Evolutionary conservation across 202 grass and related monocot species (phyloP).

Genomic region (Eragrostis tef): DNA sequence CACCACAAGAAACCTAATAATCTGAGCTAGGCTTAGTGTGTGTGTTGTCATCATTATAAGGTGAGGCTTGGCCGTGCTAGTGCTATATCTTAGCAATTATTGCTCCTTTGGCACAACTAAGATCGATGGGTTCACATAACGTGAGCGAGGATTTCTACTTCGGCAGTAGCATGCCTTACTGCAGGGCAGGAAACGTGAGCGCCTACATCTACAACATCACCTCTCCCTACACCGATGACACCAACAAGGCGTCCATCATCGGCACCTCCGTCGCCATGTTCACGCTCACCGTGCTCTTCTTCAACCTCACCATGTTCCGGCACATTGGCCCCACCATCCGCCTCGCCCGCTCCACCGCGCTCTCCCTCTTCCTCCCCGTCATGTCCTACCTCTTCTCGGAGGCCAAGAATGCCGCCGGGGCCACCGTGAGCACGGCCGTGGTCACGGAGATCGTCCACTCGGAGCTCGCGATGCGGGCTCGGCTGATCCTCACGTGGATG

Average conservation of each 20-base stretch:
- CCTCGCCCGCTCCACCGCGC: background rate
- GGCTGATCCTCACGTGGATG: conserved; percentile 20
- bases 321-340: background rate
- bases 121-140: no score
- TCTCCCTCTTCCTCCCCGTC: conserved; percentile 30
- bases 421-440: background rate
- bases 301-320: conserved; percentile 11
- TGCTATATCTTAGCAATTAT: no score
- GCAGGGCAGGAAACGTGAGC: background rate
- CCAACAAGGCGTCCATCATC: background rate
- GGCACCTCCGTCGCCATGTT: conserved; percentile 6
- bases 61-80: no score
- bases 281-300: background rate
- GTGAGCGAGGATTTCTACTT: no score
- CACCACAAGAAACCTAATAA: no score
- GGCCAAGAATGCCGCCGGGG: no score
- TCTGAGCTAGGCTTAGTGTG: no score
- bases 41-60: no score
- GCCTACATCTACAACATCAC: conserved; percentile 22
- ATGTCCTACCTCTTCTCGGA: background rate
- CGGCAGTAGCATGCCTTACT: background rate
- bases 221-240: background rate
- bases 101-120: no score
- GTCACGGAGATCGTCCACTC: background rate
- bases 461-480: background rate